These are phyloP conservation scores for Teratosphaeria viscida DNA, from an alignment of 2,329 filamentous ascomycete species.

Conservation along the genomic window DNA sequence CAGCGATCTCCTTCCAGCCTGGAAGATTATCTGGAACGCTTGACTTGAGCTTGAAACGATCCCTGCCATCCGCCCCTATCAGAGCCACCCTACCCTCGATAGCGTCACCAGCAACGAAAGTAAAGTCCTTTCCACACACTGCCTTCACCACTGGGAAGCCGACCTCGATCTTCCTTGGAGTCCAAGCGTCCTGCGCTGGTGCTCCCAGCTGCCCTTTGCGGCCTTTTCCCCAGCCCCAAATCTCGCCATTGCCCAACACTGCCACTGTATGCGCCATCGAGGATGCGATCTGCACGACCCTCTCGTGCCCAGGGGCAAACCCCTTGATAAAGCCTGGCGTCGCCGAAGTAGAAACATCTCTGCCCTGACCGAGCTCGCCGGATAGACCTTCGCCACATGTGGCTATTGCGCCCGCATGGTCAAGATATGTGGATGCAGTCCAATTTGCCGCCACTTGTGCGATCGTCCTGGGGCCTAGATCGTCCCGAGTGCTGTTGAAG, in stretches of 20 bases:
- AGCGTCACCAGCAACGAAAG: conserved; percentile 52
- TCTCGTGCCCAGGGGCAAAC: background rate
- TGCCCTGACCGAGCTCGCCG: conserved; percentile 56
- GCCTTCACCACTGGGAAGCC: conserved; percentile 55
- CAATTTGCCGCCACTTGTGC: conserved; percentile 50
- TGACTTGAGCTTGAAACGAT: conserved; percentile 40
- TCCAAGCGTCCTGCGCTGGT: conserved; percentile 42
- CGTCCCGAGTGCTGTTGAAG: background rate
- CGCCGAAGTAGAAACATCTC: conserved; percentile 53
- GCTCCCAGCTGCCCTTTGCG: conserved; percentile 74
- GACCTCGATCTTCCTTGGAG: conserved; percentile 51
- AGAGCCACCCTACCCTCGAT: conserved; percentile 51
- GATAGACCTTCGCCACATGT: conserved; percentile 56
- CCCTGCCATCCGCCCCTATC: conserved; percentile 68
- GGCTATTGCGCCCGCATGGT: conserved; percentile 45
- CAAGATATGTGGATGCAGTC: conserved; percentile 59
- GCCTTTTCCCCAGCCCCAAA: conserved; percentile 81
- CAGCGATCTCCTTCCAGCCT: conserved; percentile 57
- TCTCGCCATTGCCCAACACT: conserved; percentile 63
- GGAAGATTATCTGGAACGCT: conserved; percentile 42
- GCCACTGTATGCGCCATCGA: conserved; percentile 69
- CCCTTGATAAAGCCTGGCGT: conserved; percentile 41
- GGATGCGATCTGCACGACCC: conserved; percentile 54
- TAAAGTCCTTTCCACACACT: conserved; percentile 78
- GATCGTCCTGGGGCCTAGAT: background rate